phyloP scores from a whole-genome alignment of 805 yeast species.

The Saturnispora quitensis region DNA sequence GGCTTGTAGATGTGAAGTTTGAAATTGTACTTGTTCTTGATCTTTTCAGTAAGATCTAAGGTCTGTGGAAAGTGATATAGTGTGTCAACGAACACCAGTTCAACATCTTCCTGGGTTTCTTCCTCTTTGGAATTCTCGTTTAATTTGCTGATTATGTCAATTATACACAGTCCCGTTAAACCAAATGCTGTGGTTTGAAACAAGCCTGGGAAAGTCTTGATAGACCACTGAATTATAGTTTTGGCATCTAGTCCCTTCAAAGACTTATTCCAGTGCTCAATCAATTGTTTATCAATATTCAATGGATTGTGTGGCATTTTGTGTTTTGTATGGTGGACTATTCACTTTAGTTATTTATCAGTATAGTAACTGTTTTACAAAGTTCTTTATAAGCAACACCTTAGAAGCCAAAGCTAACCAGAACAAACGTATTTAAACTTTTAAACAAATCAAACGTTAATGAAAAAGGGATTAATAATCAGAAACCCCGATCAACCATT shows the following conservation, averaged over 20 bases:
- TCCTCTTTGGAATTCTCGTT: slow-evolving; percentile 3
- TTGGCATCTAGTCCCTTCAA: slow-evolving; percentile 52
- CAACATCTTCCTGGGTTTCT: slow-evolving; percentile 29
- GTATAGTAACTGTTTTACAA: neutral
- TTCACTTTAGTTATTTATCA: neutral
- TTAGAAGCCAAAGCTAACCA: too few relatives aligned
- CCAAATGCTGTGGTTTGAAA: slow-evolving; percentile 96
- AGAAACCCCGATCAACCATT: neutral
- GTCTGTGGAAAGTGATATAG: slow-evolving; percentile 95
- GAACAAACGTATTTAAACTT: neutral
- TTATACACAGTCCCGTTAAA: slow-evolving; percentile 78
- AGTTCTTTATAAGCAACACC: neutral
- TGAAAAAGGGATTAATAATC: neutral
- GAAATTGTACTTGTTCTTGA: slow-evolving; percentile 46
- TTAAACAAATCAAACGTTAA: neutral
- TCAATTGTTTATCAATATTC: slow-evolving; percentile 30
- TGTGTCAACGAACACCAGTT: slow-evolving; percentile 81
- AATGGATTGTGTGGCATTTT: slow-evolving; percentile 5
- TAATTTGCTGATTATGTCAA: slow-evolving; percentile 67
- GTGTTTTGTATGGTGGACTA: neutral
- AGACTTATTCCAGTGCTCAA: slow-evolving; percentile 56
- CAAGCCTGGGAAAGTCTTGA: slow-evolving; percentile 70
- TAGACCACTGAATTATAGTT: slow-evolving; percentile 75
- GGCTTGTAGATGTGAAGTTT: slow-evolving; percentile 60
- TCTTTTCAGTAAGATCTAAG: slow-evolving; percentile 53